phyloP scores from a whole-genome alignment of 2,329 filamentous ascomycete genomes.

The Beauveria sp. region DNA sequence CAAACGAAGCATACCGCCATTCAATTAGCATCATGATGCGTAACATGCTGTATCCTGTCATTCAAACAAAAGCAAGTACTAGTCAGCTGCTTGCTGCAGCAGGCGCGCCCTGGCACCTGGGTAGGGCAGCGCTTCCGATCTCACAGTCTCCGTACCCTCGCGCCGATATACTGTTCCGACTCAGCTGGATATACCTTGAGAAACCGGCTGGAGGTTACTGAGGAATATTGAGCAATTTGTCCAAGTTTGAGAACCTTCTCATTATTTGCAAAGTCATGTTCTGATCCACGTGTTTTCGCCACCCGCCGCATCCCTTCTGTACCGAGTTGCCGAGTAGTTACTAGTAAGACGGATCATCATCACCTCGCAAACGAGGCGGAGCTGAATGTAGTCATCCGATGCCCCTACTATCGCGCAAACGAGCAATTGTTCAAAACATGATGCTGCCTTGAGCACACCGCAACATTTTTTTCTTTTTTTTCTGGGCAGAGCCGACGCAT shows the following conservation, averaged over 20 bases:
- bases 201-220: no score
- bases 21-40: neutral
- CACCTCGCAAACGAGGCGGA: neutral
- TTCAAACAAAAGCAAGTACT: neutral
- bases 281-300: neutral
- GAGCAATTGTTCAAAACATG: neutral
- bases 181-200: no score
- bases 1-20: neutral
- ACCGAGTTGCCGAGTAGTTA: neutral
- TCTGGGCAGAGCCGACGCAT: neutral
- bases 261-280: neutral
- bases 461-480: neutral
- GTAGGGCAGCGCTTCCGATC: no score
- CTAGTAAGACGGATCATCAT: neutral
- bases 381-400: conserved; percentile 1
- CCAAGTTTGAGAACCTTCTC: neutral
- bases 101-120: no score
- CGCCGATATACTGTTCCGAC: no score
- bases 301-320: neutral
- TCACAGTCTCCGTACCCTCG: no score
- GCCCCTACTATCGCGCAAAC: neutral
- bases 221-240: neutral
- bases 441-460: neutral
- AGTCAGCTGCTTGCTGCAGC: no score
- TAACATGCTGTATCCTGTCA: no score